Evolutionary conservation across 768 basidiomycete genomes (phyloP).

Genomic region (Termitomyces sp.): DNA sequence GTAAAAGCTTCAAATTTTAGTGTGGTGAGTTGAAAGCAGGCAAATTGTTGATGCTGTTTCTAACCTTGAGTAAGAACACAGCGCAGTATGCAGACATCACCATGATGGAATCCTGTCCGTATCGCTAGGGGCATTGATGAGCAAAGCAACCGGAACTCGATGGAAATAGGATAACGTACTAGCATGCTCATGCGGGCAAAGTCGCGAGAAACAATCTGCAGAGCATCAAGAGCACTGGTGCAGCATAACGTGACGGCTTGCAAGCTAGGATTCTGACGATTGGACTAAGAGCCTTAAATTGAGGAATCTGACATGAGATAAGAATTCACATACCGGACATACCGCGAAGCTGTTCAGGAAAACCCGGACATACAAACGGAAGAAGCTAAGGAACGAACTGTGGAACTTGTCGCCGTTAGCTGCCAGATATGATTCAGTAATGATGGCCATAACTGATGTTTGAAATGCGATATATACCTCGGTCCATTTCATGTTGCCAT

Average conservation of each 20-base stretch:
- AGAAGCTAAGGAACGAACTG: slow-evolving; percentile 66
- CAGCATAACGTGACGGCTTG: slow-evolving; percentile 70
- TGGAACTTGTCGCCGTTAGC: slow-evolving; percentile 75
- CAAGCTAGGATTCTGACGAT: slow-evolving; percentile 52
- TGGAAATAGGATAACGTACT: slow-evolving; percentile 31
- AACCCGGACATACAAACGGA: slow-evolving; percentile 71
- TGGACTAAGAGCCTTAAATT: slow-evolving; percentile 32
- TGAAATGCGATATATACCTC: slow-evolving; percentile 34
- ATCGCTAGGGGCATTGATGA: slow-evolving; percentile 43
- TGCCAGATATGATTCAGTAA: slow-evolving; percentile 17
- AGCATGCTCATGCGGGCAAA: slow-evolving; percentile 71
- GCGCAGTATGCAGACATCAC: slow-evolving; percentile 87
- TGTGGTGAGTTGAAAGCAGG: slow-evolving; percentile 1
- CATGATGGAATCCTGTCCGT: slow-evolving; percentile 79
- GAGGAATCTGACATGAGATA: neutral
- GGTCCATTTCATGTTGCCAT: slow-evolving; percentile 71
- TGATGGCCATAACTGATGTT: neutral
- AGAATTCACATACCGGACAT: slow-evolving; percentile 37
- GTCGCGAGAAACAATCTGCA: slow-evolving; percentile 68
- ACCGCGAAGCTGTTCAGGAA: slow-evolving; percentile 82
- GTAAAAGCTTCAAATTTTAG: slow-evolving; percentile 48
- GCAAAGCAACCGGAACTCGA: neutral
- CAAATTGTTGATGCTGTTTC: slow-evolving; percentile 7
- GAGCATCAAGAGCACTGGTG: slow-evolving; percentile 63
- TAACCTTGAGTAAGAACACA: slow-evolving; percentile 70